Base-by-base conservation (phyloP, 1,139 yeast species). In the Blastobotrys serpentis region DNA sequence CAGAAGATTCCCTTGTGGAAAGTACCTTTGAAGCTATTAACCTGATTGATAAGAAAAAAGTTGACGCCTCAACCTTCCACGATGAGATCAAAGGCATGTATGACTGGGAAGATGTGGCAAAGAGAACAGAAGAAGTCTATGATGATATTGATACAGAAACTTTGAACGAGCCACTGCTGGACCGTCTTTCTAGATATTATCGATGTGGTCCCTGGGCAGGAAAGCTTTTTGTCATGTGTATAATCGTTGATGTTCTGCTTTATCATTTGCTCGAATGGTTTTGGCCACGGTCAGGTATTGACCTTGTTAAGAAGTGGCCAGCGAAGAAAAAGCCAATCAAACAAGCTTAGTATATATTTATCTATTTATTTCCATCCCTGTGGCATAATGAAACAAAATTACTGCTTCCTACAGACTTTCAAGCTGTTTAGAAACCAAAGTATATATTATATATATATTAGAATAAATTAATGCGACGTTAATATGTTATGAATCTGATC, bases 31-130 rank as follows among this genome's bases (percentile, higher is more conserved):
- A 73, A 29, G 96, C 95, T 0, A 82, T 89, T 6, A 67, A 72
- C 1, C 66, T 77, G 47, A 72, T 87, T 46, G 75, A 78, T 52
- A 70, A 78, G 1, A 80, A 80, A 2, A 63, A 73, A 44, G 79
- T 89, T 0, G 86, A 89, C 60, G 84, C 96, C 0, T 75, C 84
- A 0, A 70, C 66, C 4, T 92, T 94, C 65, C 98, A 94, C 64
- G 74, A 77, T 1, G 86, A 86, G 55, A 84, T 94, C 22, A 78
- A 80, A 36, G 68, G 73, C 42, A 88, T 92, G 95, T 94, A 94
- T 67, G 86, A 90, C 61, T 94, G 99, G 99, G 75, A 73, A 51
- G 86, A 89, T 62, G 87, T 94, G 19, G 98, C 98, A 0, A 69
- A 68, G 45, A 72, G 98, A 39, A 92, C 98, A 0, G 95, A 87